Evolutionary conservation across 768 basidiomycete genomes (phyloP), one percentile per base, ranked within the genome.

Genomic region (Royoungia palumana): DNA sequence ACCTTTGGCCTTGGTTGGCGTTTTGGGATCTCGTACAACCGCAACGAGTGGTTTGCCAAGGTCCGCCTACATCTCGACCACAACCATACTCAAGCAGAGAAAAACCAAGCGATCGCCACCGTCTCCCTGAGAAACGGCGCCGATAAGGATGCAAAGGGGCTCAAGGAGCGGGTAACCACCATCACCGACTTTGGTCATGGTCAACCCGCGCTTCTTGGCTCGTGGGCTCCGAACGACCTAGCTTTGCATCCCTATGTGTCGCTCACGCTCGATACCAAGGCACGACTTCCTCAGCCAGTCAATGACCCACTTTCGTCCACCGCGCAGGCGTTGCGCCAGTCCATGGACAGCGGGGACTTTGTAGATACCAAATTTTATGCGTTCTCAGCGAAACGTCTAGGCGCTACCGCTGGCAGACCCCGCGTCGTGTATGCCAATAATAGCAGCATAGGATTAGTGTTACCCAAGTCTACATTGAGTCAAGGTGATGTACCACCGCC

Each of bases 321-420:
- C 8, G 46, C 60, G 0, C n/a, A 48, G 35, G 66, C 56, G 1
- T 36, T 68, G 3, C 51, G 50, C 41, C 52, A 52, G 34, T 65
- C 64, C 35, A 53, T 65, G 64, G 41, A 39, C 12, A 53, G 32
- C 14, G 64, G 66, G 8, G 58, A 63, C 35, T 63, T 65, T 35
- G 44, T 63, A 2, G 58, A 65, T 37, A 66, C 64, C 6, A 66
- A 61, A 28, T 65, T 68, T 34, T 55, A 68, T 13, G 66, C 24
- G 22, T 63, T 61, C 44, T 65, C 66, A 14, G 41, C 51, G 13
- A 59, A 49, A 40, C 41, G 49, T 20, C 19, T 45, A 2, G 41
- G 54, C 11, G 8, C 36, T 12, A 50, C 39, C 27, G 60, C 54
- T 44, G 50, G 57, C 20, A 59, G 30, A 13, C 65, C 63, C 2